These are phyloP conservation scores for Chaetothyriales sp. DNA, from an alignment of 2,329 filamentous ascomycete species.

Conservation along the genomic window DNA sequence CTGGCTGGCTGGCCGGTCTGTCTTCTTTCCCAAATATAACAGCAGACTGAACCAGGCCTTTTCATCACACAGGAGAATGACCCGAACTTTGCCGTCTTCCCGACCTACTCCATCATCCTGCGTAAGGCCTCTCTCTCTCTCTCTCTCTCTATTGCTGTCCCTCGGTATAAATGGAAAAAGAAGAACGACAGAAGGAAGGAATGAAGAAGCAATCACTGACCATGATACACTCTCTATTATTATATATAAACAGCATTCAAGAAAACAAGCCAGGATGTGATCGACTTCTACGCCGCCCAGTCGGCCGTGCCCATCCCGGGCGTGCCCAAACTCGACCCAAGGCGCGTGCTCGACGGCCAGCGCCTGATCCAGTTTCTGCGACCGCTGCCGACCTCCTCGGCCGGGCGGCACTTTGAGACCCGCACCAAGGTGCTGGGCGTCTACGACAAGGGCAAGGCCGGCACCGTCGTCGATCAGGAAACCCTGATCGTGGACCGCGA, in stretches of 20 bases:
- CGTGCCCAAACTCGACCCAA: slow-evolving; percentile 60
- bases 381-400: slow-evolving; percentile 56
- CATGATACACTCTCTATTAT: background rate
- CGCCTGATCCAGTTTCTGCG: slow-evolving; percentile 64
- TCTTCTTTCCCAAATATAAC: background rate
- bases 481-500: slow-evolving; percentile 56
- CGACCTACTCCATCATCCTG: slow-evolving; percentile 71
- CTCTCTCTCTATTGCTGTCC: too few species aligned
- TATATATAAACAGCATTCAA: slow-evolving; percentile 48
- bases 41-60: background rate
- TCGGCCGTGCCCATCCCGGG: slow-evolving; percentile 53
- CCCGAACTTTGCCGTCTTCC: slow-evolving; percentile 73
- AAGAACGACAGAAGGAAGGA: too few species aligned
- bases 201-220: background rate
- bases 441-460: slow-evolving; percentile 77
- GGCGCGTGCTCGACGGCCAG: slow-evolving; percentile 68
- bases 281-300: slow-evolving; percentile 68
- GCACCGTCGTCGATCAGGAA: slow-evolving; percentile 68
- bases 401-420: slow-evolving; percentile 58
- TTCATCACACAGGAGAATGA: slow-evolving; percentile 52
- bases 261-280: slow-evolving; percentile 55
- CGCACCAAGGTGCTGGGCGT: slow-evolving; percentile 66
- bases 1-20: background rate
- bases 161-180: too few species aligned
- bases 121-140: slow-evolving; percentile 33